Base-by-base conservation (phyloP, 345 rosid genomes). In the Limnanthes douglasii region DNA sequence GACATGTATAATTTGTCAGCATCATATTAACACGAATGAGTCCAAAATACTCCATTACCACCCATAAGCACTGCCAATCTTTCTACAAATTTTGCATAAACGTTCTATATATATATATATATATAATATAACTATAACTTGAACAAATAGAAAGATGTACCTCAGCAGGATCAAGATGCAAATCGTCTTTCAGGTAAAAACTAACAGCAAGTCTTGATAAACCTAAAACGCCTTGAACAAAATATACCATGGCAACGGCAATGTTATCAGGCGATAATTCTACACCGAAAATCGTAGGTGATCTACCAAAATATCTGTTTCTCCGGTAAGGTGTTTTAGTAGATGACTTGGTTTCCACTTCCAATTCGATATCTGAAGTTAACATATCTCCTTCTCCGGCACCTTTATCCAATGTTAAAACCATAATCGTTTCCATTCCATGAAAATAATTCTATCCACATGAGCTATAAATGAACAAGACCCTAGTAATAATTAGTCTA, bases 91-190 rank as follows among this genome's bases (percentile, higher is more conserved):
- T 11, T 17, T 17, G 1, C 17, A 29, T 2, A 26, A 9, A 8
- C 8, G 11, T 12, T 8, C 30, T 8, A 2, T 26, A 2, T 26
- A 6, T 26, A 9, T 2, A 26, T 12, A 26, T 26, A 2, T 8
- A 26, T 2, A 2, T 26, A 26, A 26, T 8, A 11, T 34, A 31
- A 52, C 39, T 2, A 37, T 46, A n/a, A n/a, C n/a, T 3, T 3
- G 14, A 9, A 13, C 26, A 17, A 34, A 0, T 5, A 42, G 5
- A 34, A 51, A 44, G 48, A 21, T 46, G 55, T 64, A 80, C 98
- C 86, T 90, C 98, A 6, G 98, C 98, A 45, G 98, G 96, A 64
- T 90, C 96, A 44, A 90, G 79, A 67, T 71, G 96, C 64, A 90
- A 53, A 53, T 84, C 94, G 60, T 90, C 96, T 64, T 90, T 90